Base-by-base conservation (phyloP, 1,139 yeast genomes). In the Candida tropicalis region DNA sequence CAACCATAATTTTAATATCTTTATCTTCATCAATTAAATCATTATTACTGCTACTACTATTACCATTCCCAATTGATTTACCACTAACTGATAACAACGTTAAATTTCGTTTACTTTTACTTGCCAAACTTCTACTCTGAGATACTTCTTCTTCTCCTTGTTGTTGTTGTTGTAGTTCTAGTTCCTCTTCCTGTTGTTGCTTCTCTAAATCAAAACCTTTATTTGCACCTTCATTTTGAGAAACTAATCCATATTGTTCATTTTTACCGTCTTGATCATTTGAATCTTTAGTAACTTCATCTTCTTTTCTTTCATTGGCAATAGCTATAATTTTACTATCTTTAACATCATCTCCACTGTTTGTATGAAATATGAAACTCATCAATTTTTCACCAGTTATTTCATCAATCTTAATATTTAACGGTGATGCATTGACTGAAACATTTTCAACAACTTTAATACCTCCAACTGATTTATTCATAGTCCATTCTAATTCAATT, bases 401-500 rank as follows among this genome's bases (percentile, higher is more conserved):
- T 55, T 83, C 86, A 52, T 85, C 93, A 28, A 84, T 53, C 42
- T 77, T 75, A 41, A 84, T 53, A 39, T 73, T 75, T 48, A 84
- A 64, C 35, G 89, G 89, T 41, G 70, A 65, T 5, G 85, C 66
- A 25, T 65, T 60, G 26, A 84, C 66, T 38, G 75, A 77, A 40
- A 82, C 74, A 47, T 72, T 65, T 50, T 78, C 82, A 48, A 84
- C 68, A 28, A 84, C 71, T 50, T 77, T 73, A 47, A 84, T 83
- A 1, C 91, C 91, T 35, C 90, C 91, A 35, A 84, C 77, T 12
- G 84, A 77, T 42, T 77, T 68, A 47, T 78, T 80, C 81, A 83
- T 77, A 4, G 77, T 74, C 93, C 93, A 85, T 28, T 63, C 67
- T 6, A 81, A 66, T 6, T 66, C 62, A 10, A 83, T 60, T 56